Evolutionary conservation across 805 yeast species (phyloP), one percentile per base, ranked within the genome.

Genomic region (Ogataea nitratoaversa): DNA sequence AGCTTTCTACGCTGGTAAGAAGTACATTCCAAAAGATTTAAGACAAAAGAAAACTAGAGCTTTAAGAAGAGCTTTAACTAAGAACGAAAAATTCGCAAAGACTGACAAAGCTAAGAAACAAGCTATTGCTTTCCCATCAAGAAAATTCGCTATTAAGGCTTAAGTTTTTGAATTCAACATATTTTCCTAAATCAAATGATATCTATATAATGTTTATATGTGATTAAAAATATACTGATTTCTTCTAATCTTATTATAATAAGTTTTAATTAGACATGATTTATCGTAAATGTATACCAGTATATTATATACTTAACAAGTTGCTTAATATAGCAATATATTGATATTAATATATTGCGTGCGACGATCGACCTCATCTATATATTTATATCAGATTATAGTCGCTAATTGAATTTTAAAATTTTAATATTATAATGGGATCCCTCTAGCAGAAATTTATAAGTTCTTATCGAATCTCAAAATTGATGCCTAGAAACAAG

Each of bases 41-140:
- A 91, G 98, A 79, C 95, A 89, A 63, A 93, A 93, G 91, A 87
- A 93, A 85, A 93, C 99, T 75, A 91, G 98, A 84, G 98, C 99
- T 72, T 76, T 91, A 75, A 91, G 99, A 86, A 86, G 98, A 82
- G 80, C 82, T 68, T 80, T 93, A 68, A 81, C 97, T 72, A 78
- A 84, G 67, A 71, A 72, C 72, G 96, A 93, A 78, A 82, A 86
- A 69, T 66, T 78, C 62, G 74, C 75, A 70, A 72, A 74, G 70
- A 91, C 98, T 66, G 84, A 74, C 61, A 89, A 85, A 80, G 88
- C 90, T 69, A 79, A 78, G 74, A 93, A 93, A 90, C 82, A 78
- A 75, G 79, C 79, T 66, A 78, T 80, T 65, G 95, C 97, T 74
- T 89, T 83, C 95, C 98, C 99, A 71, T 90, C 84, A 78, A 89